Evolutionary conservation across 2,329 filamentous ascomycete species (phyloP), one percentile per base, ranked within the genome.

Genomic region (Colletotrichum scovillei): DNA sequence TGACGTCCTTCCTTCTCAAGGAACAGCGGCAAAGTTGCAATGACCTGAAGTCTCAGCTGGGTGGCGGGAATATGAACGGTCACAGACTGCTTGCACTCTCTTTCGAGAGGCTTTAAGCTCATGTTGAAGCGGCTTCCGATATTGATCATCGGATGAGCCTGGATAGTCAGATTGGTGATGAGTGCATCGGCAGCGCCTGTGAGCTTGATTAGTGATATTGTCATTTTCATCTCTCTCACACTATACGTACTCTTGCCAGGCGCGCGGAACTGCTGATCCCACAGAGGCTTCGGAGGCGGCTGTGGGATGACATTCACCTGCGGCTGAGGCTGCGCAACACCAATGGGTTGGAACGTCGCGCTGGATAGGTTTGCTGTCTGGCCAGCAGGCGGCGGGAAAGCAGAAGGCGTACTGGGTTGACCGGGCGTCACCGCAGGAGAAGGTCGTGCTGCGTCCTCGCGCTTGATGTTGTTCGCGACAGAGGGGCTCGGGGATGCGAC

Each of bases 1-100:
- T 94, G 91, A 38, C 94, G 91, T 65, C 90, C 81, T 70, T 86
- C 81, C 55, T 86, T 88, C 72, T 92, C 89, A 5, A 94, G 83
- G 42, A 88, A 87, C 9, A 91, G 83, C 0, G 91, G 89, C 22
- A 97, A 86, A 12, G 88, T 88, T 4, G 93, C 92, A 26, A 90
- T 86, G 69, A 97, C 88, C 74, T 95, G 92, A 22, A 97, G 84
- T 72, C 92, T 92, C 76, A 90, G 91, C 77, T 95, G 91, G 59
- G 87, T 89, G 1, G 88, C 82, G 1, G 93, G 91, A 11, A 97
- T 84, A 71, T 91, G 92, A 68, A 97, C 85, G 6, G 94, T 93
- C 55, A 93, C 86, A 5, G 92, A 94, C 77, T 96, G 93, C 71
- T 94, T 91, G 32, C 91, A 88, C 77, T 92, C 88, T 22, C 87